Base-by-base conservation (phyloP, 2,329 filamentous ascomycete species). In the Dothidotthia symphoricarpi region DNA sequence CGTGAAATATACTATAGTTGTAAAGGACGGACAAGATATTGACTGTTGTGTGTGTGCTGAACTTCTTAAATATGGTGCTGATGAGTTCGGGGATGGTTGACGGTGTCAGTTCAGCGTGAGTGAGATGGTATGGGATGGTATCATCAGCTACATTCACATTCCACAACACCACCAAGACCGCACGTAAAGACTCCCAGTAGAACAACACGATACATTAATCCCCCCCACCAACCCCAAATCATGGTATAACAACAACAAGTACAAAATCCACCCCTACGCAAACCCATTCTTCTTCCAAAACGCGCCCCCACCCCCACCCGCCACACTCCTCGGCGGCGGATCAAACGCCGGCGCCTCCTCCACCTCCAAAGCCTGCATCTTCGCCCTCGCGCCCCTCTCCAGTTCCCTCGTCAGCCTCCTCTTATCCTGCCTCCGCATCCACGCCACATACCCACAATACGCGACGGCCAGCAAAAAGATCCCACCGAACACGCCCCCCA, bases 401-500 rank as follows among this genome's bases (percentile, higher is more conserved):
- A 63, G 24, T 27, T 57, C 53, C 29, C 46, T 54, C 45, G 60
- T 57, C 24, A 55, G 14, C 34, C 48, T 58, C 24, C 51, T 55
- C 45, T 60, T 49, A 11, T 55, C 53, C 31, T 57, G 49, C 34
- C 44, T 55, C 34, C 64, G 47, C 45, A 50, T 39, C 46, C 49
- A 63, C n/a, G 49, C 55, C 2, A 61, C 35, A 28, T 57, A 55
- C 25, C 64, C 44, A 38, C 62, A 64, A 31, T 56, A 61, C 24
- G 45, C 41, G 6, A 53, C 54, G 15, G 53, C 49, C 3, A 59
- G 36, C 8, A 63, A 41, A 2, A 59, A 66, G 10, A 64, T 31
- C 4, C 64, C 63, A 17, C 65, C 67, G 6, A 69, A 30, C 0
- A 68, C 52, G 10, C 66, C 67, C 11, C 67, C 67, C 7, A 69